A percentile compares a stretch with the other conserved stretches of the same genome.
phyloP scores from a whole-genome alignment of 1,139 yeast genomes.

The Tardiomyces depauwii region DNA sequence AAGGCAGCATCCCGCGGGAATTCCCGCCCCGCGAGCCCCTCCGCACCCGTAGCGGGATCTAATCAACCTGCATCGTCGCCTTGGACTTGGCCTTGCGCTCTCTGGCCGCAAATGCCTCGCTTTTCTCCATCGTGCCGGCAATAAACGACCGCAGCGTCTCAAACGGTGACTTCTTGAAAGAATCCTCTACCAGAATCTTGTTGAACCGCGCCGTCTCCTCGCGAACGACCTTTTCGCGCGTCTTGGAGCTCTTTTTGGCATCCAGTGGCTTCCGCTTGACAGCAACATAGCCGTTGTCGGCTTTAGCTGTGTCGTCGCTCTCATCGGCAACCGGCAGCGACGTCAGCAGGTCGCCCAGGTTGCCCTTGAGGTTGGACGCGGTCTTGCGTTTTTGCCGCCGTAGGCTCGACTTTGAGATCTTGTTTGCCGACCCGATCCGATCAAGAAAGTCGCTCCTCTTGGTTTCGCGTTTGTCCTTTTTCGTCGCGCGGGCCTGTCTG shows the following conservation, averaged over 20 bases:
- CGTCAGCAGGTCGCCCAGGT: conserved; percentile 1
- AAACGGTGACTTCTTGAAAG: conserved; percentile 18
- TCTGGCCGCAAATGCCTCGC: conserved; percentile 10
- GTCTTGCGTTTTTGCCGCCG: conserved; percentile 16
- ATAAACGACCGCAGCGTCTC: conserved; percentile 15
- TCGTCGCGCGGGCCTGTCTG: conserved; percentile 15
- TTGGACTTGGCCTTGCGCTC: not conserved
- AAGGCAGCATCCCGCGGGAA: no score
- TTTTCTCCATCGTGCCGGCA: conserved; percentile 11
- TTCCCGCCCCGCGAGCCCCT: no score
- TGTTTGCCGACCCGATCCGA: conserved; percentile 2
- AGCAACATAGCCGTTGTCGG: conserved; percentile 7
- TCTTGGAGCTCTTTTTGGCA: conserved; percentile 14
- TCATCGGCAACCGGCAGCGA: conserved; percentile 1
- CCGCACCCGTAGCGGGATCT: no score
- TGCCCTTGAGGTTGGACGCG: conserved; percentile 13
- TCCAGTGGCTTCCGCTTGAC: conserved; percentile 6
- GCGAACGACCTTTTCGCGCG: conserved; percentile 18
- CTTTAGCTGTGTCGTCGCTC: not conserved
- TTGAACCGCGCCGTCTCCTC: conserved; percentile 21
- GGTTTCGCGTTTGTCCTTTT: conserved; percentile 18
- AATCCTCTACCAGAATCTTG: conserved; percentile 12
- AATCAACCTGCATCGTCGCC: no score
- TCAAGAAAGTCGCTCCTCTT: conserved; percentile 6
- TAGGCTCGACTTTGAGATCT: conserved; percentile 19